phyloP scores from a whole-genome alignment of 108 stramenopile genomes.

The Cylindrotheca closterium region DNA sequence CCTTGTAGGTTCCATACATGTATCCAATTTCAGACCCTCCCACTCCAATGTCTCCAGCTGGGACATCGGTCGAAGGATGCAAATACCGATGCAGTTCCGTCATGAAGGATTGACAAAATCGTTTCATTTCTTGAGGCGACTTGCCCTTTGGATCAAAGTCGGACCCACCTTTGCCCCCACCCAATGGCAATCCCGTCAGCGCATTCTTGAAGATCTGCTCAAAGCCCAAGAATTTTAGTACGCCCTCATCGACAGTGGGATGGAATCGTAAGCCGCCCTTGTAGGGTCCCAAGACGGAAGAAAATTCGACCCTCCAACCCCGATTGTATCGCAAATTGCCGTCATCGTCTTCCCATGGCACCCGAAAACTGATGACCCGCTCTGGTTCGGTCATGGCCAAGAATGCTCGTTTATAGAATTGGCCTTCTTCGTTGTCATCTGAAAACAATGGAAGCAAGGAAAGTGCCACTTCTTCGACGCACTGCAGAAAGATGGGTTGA shows the following conservation, averaged over 20 bases:
- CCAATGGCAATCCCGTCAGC: constrained; percentile 68
- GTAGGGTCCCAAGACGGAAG: constrained; percentile 88
- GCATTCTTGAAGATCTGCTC: constrained; percentile 88
- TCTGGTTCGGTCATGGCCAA: constrained; percentile 78
- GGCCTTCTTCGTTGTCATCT: constrained; percentile 55
- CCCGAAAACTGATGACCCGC: constrained; percentile 68
- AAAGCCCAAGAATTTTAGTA: constrained; percentile 85
- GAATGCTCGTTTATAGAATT: constrained; percentile 70
- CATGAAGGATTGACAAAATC: constrained; percentile 87
- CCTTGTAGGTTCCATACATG: constrained; percentile 82
- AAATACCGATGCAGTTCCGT: constrained; percentile 65
- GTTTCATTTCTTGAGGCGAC: constrained; percentile 64
- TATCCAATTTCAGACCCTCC: constrained; percentile 82
- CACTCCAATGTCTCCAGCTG: constrained; percentile 87
- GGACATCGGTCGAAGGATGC: constrained; percentile 77
- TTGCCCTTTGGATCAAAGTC: constrained; percentile 88
- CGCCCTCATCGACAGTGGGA: constrained; percentile 81
- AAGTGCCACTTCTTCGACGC: constrained; percentile 72
- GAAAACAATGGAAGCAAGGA: constrained; percentile 58
- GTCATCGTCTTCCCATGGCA: constrained; percentile 67
- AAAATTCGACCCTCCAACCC: constrained; percentile 86
- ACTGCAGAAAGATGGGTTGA: constrained; percentile 69
- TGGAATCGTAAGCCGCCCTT: constrained; percentile 93
- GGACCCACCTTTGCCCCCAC: constrained; percentile 70
- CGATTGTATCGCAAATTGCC: constrained; percentile 46